Evolutionary conservation across 2,329 filamentous ascomycete species (phyloP).

Genomic region (Ophiocordyceps camponoti-saundersi): DNA sequence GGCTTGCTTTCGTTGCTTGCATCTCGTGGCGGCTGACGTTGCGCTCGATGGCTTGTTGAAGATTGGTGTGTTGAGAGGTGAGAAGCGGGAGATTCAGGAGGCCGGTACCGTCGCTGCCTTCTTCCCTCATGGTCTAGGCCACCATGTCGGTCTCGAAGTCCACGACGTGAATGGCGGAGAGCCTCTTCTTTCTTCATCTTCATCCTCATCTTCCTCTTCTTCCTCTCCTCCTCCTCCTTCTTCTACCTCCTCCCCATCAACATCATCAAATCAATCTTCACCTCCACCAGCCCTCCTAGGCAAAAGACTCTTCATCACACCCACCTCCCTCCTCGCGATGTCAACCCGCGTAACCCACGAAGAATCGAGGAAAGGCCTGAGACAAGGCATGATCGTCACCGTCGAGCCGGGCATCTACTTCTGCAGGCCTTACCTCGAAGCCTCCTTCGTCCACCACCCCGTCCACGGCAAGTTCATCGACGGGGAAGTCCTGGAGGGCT

Average conservation of each 20-base stretch:
- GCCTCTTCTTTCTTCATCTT: conserved; percentile 15
- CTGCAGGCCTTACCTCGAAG: conserved; percentile 54
- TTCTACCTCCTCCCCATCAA: no score
- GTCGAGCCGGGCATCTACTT: conserved; percentile 72
- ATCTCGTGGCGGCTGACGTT: conserved; percentile 55
- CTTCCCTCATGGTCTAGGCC: conserved; percentile 48
- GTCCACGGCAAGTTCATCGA: conserved; percentile 49
- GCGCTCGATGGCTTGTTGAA: conserved; percentile 53
- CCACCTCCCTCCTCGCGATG: no score
- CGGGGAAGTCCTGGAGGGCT: conserved; percentile 43
- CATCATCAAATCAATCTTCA: no score
- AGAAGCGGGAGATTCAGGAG: conserved; percentile 34
- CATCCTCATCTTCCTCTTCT: no score
- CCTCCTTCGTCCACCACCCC: conserved; percentile 43
- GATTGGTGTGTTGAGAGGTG: conserved; percentile 55
- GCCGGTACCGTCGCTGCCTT: conserved; percentile 41
- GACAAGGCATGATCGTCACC: conserved; percentile 54
- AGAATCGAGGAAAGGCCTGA: conserved; percentile 21
- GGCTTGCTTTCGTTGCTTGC: conserved; percentile 52
- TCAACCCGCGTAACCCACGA: no score
- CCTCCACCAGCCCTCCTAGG: no score
- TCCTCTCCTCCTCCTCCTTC: no score
- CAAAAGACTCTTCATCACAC: no score
- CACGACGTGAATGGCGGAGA: conserved; percentile 35
- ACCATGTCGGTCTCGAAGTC: conserved; percentile 49